These are phyloP conservation scores for Lentithecium fluviatile DNA, from an alignment of 495 filamentous ascomycete species.

Conservation along the genomic window DNA sequence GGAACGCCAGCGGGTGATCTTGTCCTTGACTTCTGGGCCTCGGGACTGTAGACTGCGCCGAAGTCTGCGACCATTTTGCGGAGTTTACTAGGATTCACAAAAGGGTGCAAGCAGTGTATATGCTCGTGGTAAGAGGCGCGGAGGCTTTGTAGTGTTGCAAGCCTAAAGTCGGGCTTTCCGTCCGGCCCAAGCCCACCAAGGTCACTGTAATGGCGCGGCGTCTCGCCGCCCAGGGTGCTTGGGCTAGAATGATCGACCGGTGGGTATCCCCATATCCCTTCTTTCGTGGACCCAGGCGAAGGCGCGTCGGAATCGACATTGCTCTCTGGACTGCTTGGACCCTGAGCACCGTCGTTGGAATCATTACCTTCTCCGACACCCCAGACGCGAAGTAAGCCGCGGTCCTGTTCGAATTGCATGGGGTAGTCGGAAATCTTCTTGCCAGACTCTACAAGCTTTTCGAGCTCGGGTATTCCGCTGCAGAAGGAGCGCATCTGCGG, in stretches of 20 bases:
- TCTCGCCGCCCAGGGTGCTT: conserved; percentile 9
- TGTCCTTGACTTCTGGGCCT: conserved; percentile 13
- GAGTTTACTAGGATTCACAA: conserved; percentile 61
- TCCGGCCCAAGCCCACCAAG: conserved; percentile 57
- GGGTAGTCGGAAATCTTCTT: conserved; percentile 61
- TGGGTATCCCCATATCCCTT: conserved; percentile 29
- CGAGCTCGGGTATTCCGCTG: conserved; percentile 5
- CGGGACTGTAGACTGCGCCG: conserved; percentile 36
- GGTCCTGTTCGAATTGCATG: conserved; percentile 67
- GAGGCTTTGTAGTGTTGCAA: conserved; percentile 60
- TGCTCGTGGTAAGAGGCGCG: conserved; percentile 71
- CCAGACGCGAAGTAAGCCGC: conserved; percentile 31
- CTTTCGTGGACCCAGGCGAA: conserved; percentile 14
- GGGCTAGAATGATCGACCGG: conserved; percentile 12
- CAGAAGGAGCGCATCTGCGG: conserved; percentile 18
- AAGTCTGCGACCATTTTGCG: conserved; percentile 55
- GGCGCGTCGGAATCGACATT: conserved; percentile 14
- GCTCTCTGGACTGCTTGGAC: conserved; percentile 25
- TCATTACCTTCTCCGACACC: conserved; percentile 31
- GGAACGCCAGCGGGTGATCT: conserved; percentile 29
- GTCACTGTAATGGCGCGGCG: not conserved
- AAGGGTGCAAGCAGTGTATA: conserved; percentile 88
- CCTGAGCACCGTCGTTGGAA: conserved; percentile 18
- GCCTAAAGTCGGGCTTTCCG: conserved; percentile 64
- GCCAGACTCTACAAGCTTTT: conserved; percentile 3